A percentile compares a stretch with the other conserved stretches of the same genome.
Evolutionary conservation across 1,284 basidiomycete species (phyloP).

Genomic region (Ganoderma boninense): DNA sequence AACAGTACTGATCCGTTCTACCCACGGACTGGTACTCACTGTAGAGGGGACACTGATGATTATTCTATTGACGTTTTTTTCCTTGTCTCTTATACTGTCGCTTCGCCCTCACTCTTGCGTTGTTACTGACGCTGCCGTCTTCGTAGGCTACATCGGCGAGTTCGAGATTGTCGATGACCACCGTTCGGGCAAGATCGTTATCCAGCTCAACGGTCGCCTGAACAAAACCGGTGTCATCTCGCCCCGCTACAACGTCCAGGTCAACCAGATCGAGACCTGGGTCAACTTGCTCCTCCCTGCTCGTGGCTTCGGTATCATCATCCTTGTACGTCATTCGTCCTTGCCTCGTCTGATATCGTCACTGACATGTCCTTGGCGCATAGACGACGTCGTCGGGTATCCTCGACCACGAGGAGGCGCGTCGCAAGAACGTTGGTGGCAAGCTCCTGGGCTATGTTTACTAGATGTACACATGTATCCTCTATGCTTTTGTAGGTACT

Average conservation of each 20-base stretch:
- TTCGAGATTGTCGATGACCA: constrained; percentile 99
- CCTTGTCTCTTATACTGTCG: constrained; percentile 33
- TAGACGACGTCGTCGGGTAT: constrained; percentile 98
- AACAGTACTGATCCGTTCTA: constrained; percentile 51
- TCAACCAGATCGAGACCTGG: constrained; percentile 93
- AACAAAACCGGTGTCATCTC: constrained; percentile 99
- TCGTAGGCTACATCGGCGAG: constrained; percentile 95
- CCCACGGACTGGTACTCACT: constrained; percentile 60
- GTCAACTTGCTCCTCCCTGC: constrained; percentile 94
- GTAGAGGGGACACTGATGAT: constrained; percentile 55
- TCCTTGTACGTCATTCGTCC: constrained; percentile 62
- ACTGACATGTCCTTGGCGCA: constrained; percentile 11
- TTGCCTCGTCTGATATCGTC: not conserved
- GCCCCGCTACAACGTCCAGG: constrained; percentile 96
- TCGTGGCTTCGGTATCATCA: constrained; percentile 97
- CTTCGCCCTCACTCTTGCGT: constrained; percentile 15
- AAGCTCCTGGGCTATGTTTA: constrained; percentile 90
- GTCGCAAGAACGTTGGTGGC: constrained; percentile 97
- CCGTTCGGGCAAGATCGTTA: constrained; percentile 97
- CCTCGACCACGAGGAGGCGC: constrained; percentile 99
- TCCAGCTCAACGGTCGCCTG: constrained; percentile 97
- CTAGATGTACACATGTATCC: constrained; percentile 50
- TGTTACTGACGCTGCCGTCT: constrained; percentile 27
- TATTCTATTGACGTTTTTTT: not conserved
- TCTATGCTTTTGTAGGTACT: constrained; percentile 29